Evolutionary conservation across 139 green algal species (phyloP), one percentile per base, ranked within the genome.

Genomic region (Chlamydomonas urium): DNA sequence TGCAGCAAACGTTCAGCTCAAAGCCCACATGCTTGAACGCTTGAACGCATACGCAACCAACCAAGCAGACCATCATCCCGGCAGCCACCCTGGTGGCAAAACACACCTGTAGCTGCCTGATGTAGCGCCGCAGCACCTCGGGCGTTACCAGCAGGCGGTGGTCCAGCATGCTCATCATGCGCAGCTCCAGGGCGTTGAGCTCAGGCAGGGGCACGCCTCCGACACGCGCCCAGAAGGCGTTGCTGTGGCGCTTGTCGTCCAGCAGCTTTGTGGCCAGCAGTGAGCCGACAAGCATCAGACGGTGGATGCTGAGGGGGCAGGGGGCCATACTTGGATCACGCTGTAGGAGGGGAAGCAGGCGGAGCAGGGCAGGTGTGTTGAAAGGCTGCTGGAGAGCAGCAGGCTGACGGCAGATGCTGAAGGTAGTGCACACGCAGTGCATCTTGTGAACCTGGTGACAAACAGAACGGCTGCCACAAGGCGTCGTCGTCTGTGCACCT

Each of bases 171-270:
- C 14, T 14, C 10, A 67, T 26, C n/a, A 31, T 67, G 5, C 42
- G 21, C 37, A 93, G 65, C 83, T 94, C 89, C 45, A 94, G 81
- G 17, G 62, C 48, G 65, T 94, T 96, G 34, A 95, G 72, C 81
- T 94, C 89, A n/a, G 61, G 70, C 4, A 83, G 85, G 29, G 66
- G 77, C 26, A 94, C 77, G 26, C 89, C 89, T 33, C 89, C 89
- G 6, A 87, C 78, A 75, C 81, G 66, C 38, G 53, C 26, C 21
- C 4, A 8, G 73, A 90, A 91, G 10, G 73, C 61, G 73, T 94
- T 95, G 69, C 88, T 93, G 82, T 86, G 94, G 59, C 86, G 84
- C 65, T 84, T 79, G 73, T 94, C 89, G 69, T 94, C 89, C 36
- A 86, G 75, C 33, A 96, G 88, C 80, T 94, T 94, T 47, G 82